Base-by-base conservation (phyloP, 768 basidiomycete species). In the Pleurotus djamor region DNA sequence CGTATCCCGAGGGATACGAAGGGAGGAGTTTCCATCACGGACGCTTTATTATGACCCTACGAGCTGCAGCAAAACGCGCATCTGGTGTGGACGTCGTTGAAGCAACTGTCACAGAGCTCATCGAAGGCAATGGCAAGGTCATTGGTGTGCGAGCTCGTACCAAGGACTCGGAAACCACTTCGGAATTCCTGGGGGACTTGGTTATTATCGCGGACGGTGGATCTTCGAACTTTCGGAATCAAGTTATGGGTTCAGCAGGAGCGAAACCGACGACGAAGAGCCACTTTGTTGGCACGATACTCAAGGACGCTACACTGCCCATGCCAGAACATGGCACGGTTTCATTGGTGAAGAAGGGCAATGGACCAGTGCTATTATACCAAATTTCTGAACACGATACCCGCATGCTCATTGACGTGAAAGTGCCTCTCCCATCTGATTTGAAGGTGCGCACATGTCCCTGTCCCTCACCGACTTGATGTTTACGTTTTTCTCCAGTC, bases 1-100 rank as follows among this genome's bases (percentile, higher is more conserved):
- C 95, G 0, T 98, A 98, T 69, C 94, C 95, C 0, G 76, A 74
- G 35, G 75, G 72, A 2, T 69, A 84, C 58, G 83, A 92, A 65
- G 96, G 96, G 0, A 75, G 93, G 52, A 87, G 87, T 58, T 98
- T 99, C 71, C 96, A 98, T 73, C 96, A 98, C 70, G 97, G 97
- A 4, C 79, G 86, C 59, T 93, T 99, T 64, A 84, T 99, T 63
- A 87, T 88, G 80, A 79, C 82, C 21, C 74, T 99, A 49, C 80
- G 97, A 52, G 80, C 78, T 47, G 84, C 85, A 43, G 92, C 89
- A 37, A 76, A 66, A 57, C 71, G 67, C 34, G 87, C 87, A 7
- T 70, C 69, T 7, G 83, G 87, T 9, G 91, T 96, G 6, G 88
- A 92, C 50, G 77, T 95, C 44, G 79, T 96, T 16, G 94, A 98